Percentiles rank a stretch among this genome's conserved stretches.
phyloP scores from a whole-genome alignment of 208 protist genomes.

The Leishmania mexicana region DNA sequence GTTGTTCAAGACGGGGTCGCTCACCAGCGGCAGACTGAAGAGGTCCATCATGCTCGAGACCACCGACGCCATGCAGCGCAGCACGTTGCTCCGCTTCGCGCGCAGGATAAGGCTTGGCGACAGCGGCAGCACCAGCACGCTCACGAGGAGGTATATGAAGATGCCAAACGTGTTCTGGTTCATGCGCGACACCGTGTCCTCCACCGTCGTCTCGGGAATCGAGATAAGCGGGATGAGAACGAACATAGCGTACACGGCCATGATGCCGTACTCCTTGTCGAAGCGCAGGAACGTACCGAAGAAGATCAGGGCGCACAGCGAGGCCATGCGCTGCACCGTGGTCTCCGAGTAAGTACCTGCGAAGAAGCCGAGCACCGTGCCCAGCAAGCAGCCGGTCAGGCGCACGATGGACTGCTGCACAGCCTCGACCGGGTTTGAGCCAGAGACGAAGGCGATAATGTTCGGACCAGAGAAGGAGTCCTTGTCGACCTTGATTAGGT shows the following conservation, averaged over 20 bases:
- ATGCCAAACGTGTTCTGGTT: constrained; percentile 92
- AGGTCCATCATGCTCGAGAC: constrained; percentile 61
- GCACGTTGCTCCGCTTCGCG: constrained; percentile 78
- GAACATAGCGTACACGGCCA: constrained; percentile 89
- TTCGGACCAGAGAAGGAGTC: constrained; percentile 77
- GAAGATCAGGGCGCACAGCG: constrained; percentile 85
- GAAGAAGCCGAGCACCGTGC: constrained; percentile 89
- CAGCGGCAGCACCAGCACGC: constrained; percentile 70
- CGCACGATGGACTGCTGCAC: constrained; percentile 85
- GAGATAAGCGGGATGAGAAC: constrained; percentile 82
- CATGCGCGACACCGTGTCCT: constrained; percentile 80
- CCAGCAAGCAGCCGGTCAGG: constrained; percentile 85
- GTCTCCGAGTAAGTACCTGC: constrained; percentile 77
- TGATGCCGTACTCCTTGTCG: constrained; percentile 86
- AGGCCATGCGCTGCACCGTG: constrained; percentile 70
- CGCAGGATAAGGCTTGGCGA: constrained; percentile 75
- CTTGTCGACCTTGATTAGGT: constrained; percentile 67
- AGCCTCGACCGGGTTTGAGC: constrained; percentile 85
- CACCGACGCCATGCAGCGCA: constrained; percentile 56
- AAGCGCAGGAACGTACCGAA: constrained; percentile 76
- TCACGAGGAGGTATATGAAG: constrained; percentile 90
- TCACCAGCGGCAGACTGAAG: constrained; percentile 54
- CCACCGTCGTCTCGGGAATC: constrained; percentile 53
- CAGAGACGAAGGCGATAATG: constrained; percentile 91
- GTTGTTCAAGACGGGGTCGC: not conserved